Evolutionary conservation across 768 basidiomycete species (phyloP).

Genomic region (Austroboletus festivus): DNA sequence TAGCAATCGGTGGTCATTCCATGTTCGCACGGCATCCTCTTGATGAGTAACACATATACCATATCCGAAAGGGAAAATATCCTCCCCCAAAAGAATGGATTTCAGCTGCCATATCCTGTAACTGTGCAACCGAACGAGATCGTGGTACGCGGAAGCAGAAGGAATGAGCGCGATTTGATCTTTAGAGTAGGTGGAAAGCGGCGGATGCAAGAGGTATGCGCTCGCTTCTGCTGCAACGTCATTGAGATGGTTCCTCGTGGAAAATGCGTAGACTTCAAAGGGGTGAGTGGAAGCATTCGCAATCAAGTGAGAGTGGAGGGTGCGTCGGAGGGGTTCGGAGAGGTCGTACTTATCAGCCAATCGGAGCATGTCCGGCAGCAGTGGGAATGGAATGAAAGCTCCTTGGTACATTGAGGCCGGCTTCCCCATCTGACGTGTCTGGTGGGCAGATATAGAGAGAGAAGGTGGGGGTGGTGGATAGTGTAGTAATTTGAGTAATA

Average conservation of each 20-base stretch:
- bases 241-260: slow-evolving; percentile 41
- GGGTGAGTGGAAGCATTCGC: slow-evolving; percentile 50
- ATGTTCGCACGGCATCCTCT: slow-evolving; percentile 40
- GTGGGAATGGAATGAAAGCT: slow-evolving; percentile 60
- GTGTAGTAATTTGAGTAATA: slow-evolving; percentile 58
- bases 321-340: slow-evolving; percentile 39
- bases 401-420: slow-evolving; percentile 32
- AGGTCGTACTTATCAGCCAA: slow-evolving; percentile 69
- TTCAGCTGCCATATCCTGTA: slow-evolving; percentile 52
- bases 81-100: slow-evolving; percentile 51
- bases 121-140: slow-evolving; percentile 57
- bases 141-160: slow-evolving; percentile 60
- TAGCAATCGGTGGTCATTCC: slow-evolving; percentile 50
- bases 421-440: slow-evolving; percentile 31
- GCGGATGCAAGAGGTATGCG: slow-evolving; percentile 50
- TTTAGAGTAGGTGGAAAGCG: slow-evolving; percentile 51
- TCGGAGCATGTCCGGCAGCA: slow-evolving; percentile 53
- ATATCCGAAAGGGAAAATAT: slow-evolving; percentile 73
- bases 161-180: slow-evolving; percentile 54
- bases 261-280: slow-evolving; percentile 61
- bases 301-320: slow-evolving; percentile 50
- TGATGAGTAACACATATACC: slow-evolving; percentile 56
- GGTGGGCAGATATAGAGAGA: slow-evolving; percentile 22
- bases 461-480: slow-evolving; percentile 48
- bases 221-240: slow-evolving; percentile 56